Percentiles rank a stretch among this genome's conserved stretches.
These are phyloP conservation scores for Manihot esculenta DNA, from an alignment of 441 rosid genomes.

Conservation along the genomic window DNA sequence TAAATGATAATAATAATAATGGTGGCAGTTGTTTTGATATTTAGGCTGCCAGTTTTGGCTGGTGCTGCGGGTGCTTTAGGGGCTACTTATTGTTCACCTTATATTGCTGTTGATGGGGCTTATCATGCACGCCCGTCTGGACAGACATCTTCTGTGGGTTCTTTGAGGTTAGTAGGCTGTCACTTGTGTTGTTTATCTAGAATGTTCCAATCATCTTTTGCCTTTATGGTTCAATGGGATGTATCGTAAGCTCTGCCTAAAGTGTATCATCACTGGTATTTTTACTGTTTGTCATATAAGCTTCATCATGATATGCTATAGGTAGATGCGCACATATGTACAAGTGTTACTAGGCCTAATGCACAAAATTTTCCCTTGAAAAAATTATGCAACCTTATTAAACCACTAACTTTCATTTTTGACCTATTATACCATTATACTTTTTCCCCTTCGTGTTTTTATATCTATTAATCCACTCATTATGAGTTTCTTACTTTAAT, in stretches of 20 bases:
- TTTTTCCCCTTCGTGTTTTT: no score
- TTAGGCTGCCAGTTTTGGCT: constrained; percentile 84
- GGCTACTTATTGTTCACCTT: constrained; percentile 72
- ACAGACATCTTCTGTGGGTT: constrained; percentile 54
- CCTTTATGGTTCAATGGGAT: not conserved
- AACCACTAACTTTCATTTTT: not conserved
- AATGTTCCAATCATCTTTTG: not conserved
- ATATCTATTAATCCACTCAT: no score
- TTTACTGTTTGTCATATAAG: not conserved
- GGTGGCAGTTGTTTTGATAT: constrained; percentile 22
- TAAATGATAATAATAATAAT: not conserved
- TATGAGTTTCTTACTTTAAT: no score
- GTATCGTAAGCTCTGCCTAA: not conserved
- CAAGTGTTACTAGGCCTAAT: no score
- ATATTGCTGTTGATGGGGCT: constrained; percentile 69
- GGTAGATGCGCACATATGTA: not conserved
- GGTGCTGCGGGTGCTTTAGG: constrained; percentile 88
- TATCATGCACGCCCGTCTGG: constrained; percentile 55
- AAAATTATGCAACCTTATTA: not conserved
- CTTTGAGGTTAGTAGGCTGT: constrained; percentile 51
- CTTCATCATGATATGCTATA: not conserved
- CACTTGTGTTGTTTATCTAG: not conserved
- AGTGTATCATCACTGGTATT: not conserved
- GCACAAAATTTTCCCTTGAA: not conserved
- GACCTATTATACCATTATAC: not conserved